Evolutionary conservation across 768 basidiomycete genomes (phyloP).

Genomic region (Tephrocybe rancida): DNA sequence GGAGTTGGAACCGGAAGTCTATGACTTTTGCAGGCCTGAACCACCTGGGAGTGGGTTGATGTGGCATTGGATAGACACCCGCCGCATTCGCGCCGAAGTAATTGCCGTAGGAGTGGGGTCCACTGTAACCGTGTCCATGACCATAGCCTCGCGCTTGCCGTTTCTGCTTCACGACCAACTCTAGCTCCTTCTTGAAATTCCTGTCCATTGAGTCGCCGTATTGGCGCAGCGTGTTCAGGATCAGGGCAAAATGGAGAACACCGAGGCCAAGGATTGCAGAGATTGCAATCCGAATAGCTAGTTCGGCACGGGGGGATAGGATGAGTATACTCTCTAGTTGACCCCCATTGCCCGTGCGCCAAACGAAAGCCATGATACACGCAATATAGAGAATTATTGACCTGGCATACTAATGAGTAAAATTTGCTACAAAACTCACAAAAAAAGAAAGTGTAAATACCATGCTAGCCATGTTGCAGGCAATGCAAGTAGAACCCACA

Average conservation of each 20-base stretch:
- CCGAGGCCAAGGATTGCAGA: constrained; percentile 48
- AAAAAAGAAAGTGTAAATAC: too few species aligned
- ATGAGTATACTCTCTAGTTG: constrained; percentile 29
- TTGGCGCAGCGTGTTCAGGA: constrained; percentile 52
- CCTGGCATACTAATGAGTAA: constrained; percentile 32
- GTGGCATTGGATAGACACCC: not conserved
- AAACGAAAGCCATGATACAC: constrained; percentile 68
- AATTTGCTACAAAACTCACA: too few species aligned
- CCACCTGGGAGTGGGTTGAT: not conserved
- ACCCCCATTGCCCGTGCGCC: constrained; percentile 64
- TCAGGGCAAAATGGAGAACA: constrained; percentile 50
- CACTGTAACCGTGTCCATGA: not conserved
- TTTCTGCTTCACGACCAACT: not conserved
- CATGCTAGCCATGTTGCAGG: constrained; percentile 74
- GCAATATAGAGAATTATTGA: constrained; percentile 68
- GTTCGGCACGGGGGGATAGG: constrained; percentile 39
- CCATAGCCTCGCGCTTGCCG: not conserved
- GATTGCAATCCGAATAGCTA: constrained; percentile 59
- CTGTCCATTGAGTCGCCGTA: constrained; percentile 49
- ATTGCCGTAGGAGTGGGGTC: not conserved
- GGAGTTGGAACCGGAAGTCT: constrained; percentile 20
- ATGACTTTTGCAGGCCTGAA: constrained; percentile 20
- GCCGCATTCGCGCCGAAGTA: not conserved
- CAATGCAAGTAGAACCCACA: constrained; percentile 65
- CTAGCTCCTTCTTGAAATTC: constrained; percentile 18